Evolutionary conservation across 2,329 filamentous ascomycete genomes (phyloP).

Genomic region (Colletotrichum sp.): DNA sequence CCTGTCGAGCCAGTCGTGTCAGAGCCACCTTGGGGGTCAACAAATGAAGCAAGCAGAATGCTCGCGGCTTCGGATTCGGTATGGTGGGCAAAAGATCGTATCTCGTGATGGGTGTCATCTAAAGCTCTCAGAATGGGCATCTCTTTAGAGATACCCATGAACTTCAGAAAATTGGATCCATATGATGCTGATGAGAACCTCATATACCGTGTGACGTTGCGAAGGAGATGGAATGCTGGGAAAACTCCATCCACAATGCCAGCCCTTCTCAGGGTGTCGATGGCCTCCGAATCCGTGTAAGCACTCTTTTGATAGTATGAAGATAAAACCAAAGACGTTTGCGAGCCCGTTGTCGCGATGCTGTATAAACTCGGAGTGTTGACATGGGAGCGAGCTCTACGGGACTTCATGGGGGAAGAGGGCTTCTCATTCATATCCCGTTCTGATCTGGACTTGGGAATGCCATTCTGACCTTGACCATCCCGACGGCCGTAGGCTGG

Average conservation of each 20-base stretch:
- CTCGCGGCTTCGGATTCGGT: conserved; percentile 62
- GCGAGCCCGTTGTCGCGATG: conserved; percentile 59
- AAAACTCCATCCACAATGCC: conserved; percentile 65
- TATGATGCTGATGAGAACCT: conserved; percentile 71
- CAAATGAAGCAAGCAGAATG: conserved; percentile 72
- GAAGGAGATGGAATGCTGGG: conserved; percentile 62
- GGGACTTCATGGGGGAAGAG: conserved; percentile 19
- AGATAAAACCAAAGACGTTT: conserved; percentile 57
- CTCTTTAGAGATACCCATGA: conserved; percentile 64
- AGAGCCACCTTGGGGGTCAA: conserved; percentile 71
- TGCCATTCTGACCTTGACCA: conserved; percentile 29
- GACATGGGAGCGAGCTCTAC: conserved; percentile 35
- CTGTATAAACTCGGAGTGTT: conserved; percentile 65
- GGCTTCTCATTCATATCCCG: conserved; percentile 31
- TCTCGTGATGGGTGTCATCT: conserved; percentile 61
- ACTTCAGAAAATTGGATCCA: conserved; percentile 65
- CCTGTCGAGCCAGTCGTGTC: conserved; percentile 69
- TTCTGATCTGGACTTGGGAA: conserved; percentile 37
- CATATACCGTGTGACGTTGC: conserved; percentile 69
- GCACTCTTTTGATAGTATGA: conserved; percentile 53
- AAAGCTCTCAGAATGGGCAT: conserved; percentile 43
- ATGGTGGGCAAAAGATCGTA: conserved; percentile 68
- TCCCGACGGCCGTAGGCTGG: conserved; percentile 39
- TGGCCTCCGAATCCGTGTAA: conserved; percentile 51
- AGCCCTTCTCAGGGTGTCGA: conserved; percentile 53